Conservation (phyloP, 148 eudicot species). For the Selenicereus undatus region DNA sequence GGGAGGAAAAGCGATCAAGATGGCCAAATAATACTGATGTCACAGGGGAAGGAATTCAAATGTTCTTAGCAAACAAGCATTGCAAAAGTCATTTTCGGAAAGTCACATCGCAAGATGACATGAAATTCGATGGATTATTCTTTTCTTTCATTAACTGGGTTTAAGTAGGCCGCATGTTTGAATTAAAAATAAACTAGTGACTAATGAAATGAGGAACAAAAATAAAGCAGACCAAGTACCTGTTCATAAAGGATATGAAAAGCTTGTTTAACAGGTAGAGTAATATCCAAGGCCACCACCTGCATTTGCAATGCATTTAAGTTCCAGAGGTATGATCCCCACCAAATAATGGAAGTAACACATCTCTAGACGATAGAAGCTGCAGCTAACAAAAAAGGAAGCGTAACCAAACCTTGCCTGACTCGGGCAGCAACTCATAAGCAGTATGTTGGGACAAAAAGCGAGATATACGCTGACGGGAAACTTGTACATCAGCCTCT, state of each 20-base stretch:
- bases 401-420: slow-evolving; percentile 69
- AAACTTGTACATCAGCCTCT: slow-evolving; percentile 64
- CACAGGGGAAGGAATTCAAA: neutral
- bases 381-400: neutral
- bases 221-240: slow-evolving; percentile 37
- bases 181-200: neutral
- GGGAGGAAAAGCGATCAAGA: neutral
- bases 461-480: slow-evolving; percentile 72
- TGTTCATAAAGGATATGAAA: slow-evolving; percentile 92
- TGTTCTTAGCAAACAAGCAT: neutral
- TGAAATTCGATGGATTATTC: too few species aligned
- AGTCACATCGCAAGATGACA: neutral
- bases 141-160: neutral
- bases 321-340: slow-evolving; percentile 8
- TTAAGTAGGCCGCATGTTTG: neutral
- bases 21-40: too few species aligned
- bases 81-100: neutral
- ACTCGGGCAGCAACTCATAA: slow-evolving; percentile 92
- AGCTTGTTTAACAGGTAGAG: slow-evolving; percentile 93
- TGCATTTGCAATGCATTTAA: slow-evolving; percentile 26
- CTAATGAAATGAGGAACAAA: neutral
- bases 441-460: slow-evolving; percentile 79
- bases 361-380: neutral
- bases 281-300: slow-evolving; percentile 82
- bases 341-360: neutral